Evolutionary conservation across 139 green algal species (phyloP), one percentile per base, ranked within the genome.

Genomic region (Coelastrella sp.): DNA sequence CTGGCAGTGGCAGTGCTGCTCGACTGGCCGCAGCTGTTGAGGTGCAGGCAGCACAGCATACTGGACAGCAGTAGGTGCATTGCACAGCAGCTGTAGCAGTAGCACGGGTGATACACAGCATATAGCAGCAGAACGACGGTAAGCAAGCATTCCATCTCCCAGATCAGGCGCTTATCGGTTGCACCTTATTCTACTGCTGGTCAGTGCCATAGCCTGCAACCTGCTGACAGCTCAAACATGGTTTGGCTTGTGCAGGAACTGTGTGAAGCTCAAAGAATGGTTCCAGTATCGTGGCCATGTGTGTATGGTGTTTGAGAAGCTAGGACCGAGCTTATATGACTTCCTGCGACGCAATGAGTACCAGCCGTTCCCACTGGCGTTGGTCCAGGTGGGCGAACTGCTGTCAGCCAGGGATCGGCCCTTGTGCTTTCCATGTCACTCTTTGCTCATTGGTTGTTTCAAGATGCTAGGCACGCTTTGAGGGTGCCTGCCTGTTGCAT

Each of bases 231-330:
- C n/a, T 78, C 19, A 3, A 47, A 47, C 73, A 78, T 78, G 73
- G 8, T n/a, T 75, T n/a, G 1, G 80, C 16, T 7, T 80, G 32
- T 82, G 57, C 90, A 94, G 92, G 23, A 92, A 98, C 91, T 99
- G 97, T 86, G 96, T 99, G 3, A 88, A 92, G 22, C 90, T 99
- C 58, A 93, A 94, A 20, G 95, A 98, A 81, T 99, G 98, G 97
- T 99, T 99, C 90, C 95, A 99, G 90, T 99, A 99, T 95, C 91
- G 97, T 6, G 96, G 97, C 0, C 98, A 99, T 90, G 96, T 99
- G 4, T 99, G 98, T 95, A 99, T 99, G 97, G 98, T 99, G 77
- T 99, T 99, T 94, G 97, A 99, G 92, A 96, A 96, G 90, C 94
- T 99, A 86, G 98, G 98, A 0, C 96, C 96, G 65, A 98, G 93